Evolutionary conservation across 2,329 filamentous ascomycete genomes (phyloP), one percentile per base, ranked within the genome.

Genomic region (Fusarium metavorans): DNA sequence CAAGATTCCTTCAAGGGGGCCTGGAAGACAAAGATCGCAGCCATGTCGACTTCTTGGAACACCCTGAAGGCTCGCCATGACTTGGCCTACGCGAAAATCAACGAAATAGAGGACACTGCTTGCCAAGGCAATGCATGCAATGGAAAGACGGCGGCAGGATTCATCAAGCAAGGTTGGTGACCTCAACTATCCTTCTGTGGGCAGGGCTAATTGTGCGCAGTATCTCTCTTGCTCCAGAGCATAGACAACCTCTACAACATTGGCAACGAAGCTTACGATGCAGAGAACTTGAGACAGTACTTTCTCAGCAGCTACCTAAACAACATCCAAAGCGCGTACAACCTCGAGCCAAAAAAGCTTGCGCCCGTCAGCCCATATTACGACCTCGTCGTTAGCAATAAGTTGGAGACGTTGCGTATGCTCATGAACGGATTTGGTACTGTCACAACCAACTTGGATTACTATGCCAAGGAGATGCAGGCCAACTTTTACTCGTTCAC

Each of bases 111-210:
- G 25, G 67, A 68, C 13, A 73, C n/a, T 5, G 43, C 56, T 0
- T 75, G 73, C n/a, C 23, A 57, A 30, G 68, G 71, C 13, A 68
- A 41, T 3, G 64, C 62, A 8, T 75, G 73, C 59, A 67, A 63
- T 3, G 70, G 73, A 1, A 76, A 73, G 39, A 69, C 64, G 4
- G 70, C 73, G 43, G 58, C 69, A 3, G 41, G 59, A 9, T 70
- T 65, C 23, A 50, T 75, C 27, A 75, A 60, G 2, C 68, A 75
- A n/a, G 60, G 73, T 71, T 0, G 8, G 63, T 58, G 1, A 8
- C 6, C 1, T 3, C 4, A 3, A 6, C 16, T 10, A 2, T 35
- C 0, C 1, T 11, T 9, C 9, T 2, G 6, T 14, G n/a, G n/a
- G 27, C 6, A 1, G 16, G 3, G 8, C 43, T 72, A 20, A 70